Conservation (phyloP, 2,329 filamentous ascomycete species). For the Coccinonectria pachysandricola region DNA sequence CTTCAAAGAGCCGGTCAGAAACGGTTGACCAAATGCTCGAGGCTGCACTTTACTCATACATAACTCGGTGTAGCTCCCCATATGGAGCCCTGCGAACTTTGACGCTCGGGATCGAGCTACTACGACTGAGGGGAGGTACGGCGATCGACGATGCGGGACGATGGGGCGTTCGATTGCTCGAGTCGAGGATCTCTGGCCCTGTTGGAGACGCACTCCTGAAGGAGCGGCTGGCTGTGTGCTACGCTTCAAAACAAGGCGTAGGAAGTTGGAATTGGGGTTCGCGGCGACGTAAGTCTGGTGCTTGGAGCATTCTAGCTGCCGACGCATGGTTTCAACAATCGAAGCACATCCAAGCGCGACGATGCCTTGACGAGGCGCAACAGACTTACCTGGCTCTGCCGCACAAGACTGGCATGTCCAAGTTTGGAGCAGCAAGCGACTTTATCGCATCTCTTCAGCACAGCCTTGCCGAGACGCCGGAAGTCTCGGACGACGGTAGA, state of each 20-base stretch:
- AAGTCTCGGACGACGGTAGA: slow-evolving; percentile 19
- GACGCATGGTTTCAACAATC: slow-evolving; percentile 73
- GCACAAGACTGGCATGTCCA: slow-evolving; percentile 39
- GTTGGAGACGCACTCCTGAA: slow-evolving; percentile 75
- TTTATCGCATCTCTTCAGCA: slow-evolving; percentile 43
- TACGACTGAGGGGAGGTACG: slow-evolving; percentile 68
- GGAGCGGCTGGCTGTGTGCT: slow-evolving; percentile 79
- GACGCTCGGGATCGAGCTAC: slow-evolving; percentile 66
- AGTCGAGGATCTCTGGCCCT: slow-evolving; percentile 62
- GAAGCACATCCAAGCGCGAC: slow-evolving; percentile 68
- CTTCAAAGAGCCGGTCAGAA: slow-evolving; percentile 68
- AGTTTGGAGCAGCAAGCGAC: slow-evolving; percentile 39
- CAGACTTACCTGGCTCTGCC: slow-evolving; percentile 42
- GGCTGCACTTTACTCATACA: slow-evolving; percentile 83
- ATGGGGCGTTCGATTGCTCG: slow-evolving; percentile 74
- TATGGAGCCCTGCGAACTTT: slow-evolving; percentile 75
- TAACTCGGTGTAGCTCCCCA: slow-evolving; percentile 68
- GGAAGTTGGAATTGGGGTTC: slow-evolving; percentile 59
- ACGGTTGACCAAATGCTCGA: slow-evolving; percentile 81
- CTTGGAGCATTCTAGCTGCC: slow-evolving; percentile 78
- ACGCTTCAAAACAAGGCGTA: slow-evolving; percentile 59
- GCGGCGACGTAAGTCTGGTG: slow-evolving; percentile 71
- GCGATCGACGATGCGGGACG: slow-evolving; percentile 77
- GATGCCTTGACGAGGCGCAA: slow-evolving; percentile 61
- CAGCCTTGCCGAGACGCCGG: slow-evolving; percentile 37